Evolutionary conservation across 331 rosid species (phyloP).

Genomic region (Quercus phellos): DNA sequence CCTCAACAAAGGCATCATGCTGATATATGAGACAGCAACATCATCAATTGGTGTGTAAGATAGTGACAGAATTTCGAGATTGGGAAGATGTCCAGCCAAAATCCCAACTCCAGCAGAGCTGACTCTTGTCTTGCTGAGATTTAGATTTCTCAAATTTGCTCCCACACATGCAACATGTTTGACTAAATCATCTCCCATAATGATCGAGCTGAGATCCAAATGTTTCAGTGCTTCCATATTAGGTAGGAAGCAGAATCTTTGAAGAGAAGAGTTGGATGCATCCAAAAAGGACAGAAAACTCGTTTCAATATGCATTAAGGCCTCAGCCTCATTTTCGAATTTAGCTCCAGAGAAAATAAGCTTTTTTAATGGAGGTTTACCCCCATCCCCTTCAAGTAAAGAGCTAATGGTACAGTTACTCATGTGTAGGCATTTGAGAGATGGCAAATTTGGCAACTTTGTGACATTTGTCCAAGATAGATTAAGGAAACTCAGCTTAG

Average conservation of each 20-base stretch:
- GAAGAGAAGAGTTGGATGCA: conserved; percentile 51
- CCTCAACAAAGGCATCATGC: conserved; percentile 69
- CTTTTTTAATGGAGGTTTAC: conserved; percentile 56
- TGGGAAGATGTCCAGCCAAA: conserved; percentile 70
- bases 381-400: conserved; percentile 37
- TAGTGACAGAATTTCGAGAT: conserved; percentile 60
- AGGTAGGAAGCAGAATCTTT: conserved; percentile 52
- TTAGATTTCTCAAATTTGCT: conserved; percentile 57
- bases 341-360: conserved; percentile 64
- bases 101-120: conserved; percentile 64
- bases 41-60: conserved; percentile 75
- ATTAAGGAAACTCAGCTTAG: conserved; percentile 67
- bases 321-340: conserved; percentile 51
- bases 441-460: conserved; percentile 53
- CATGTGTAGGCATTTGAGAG: conserved; percentile 70
- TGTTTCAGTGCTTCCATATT: conserved; percentile 53
- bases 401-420: conserved; percentile 73
- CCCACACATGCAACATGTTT: conserved; percentile 56
- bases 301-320: conserved; percentile 38
- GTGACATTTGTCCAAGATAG: conserved; percentile 79
- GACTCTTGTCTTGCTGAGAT: conserved; percentile 65
- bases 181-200: conserved; percentile 57
- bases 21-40: conserved; percentile 40
- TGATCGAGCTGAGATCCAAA: conserved; percentile 71
- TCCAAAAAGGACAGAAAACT: conserved; percentile 52